These are phyloP conservation scores for Fraxinus xanthoxyloides DNA, from an alignment of 305 asterid genomes.

Conservation along the genomic window DNA sequence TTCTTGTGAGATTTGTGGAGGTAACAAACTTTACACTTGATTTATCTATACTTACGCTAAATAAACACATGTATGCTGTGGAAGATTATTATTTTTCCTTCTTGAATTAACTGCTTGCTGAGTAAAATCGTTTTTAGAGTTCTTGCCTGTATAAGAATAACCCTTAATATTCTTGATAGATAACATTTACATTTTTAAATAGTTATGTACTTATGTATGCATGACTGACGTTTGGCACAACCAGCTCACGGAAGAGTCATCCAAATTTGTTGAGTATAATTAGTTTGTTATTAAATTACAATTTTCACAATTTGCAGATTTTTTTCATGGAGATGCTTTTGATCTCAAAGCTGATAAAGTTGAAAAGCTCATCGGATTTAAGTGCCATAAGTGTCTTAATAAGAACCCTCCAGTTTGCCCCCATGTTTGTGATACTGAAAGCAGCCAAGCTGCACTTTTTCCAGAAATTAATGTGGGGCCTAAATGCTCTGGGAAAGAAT, in stretches of 20 bases:
- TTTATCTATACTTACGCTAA: slow-evolving; percentile 17
- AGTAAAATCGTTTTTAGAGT: slow-evolving; percentile 16
- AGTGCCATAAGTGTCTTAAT: slow-evolving; percentile 69
- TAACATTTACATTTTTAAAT: not conserved
- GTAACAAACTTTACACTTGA: slow-evolving; percentile 35
- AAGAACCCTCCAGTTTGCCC: slow-evolving; percentile 69
- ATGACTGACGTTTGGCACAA: slow-evolving; percentile 21
- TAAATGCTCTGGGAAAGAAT: slow-evolving; percentile 32
- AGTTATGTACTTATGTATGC: not conserved
- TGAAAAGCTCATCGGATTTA: slow-evolving; percentile 68
- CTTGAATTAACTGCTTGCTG: slow-evolving; percentile 11
- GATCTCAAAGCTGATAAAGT: slow-evolving; percentile 57
- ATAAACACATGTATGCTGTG: slow-evolving; percentile 16
- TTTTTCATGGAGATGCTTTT: slow-evolving; percentile 93
- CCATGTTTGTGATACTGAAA: slow-evolving; percentile 41
- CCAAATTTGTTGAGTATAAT: slow-evolving; percentile 18
- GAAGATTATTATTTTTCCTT: slow-evolving; percentile 1
- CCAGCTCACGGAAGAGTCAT: slow-evolving; percentile 1
- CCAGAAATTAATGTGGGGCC: slow-evolving; percentile 26
- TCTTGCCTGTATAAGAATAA: slow-evolving; percentile 12
- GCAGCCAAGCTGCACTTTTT: slow-evolving; percentile 30
- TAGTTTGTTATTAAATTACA: slow-evolving; percentile 26
- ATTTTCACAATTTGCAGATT: slow-evolving; percentile 51
- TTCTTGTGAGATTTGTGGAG: slow-evolving; percentile 87
- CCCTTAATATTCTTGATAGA: slow-evolving; percentile 3